Evolutionary conservation across 345 rosid species (phyloP), one percentile per base, ranked within the genome.

Genomic region (Eucalyptus lansdowneana): DNA sequence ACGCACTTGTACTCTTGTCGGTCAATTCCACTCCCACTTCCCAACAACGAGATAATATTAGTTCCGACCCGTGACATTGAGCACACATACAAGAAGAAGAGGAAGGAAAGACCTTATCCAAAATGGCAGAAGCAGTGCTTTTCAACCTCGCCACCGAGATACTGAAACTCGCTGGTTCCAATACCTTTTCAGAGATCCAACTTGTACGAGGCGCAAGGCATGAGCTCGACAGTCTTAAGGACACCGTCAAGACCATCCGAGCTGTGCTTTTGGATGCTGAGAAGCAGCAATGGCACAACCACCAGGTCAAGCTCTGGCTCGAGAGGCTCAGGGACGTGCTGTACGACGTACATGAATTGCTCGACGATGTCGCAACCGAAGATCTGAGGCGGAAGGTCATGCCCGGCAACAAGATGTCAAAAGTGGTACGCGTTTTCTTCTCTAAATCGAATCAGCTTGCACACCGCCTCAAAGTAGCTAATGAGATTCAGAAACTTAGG

Each of bases 321-420:
- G 10, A 16, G 34, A 65, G 81, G 14, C 91, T 91, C 31, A 88
- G 24, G 89, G 91, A 86, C 24, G 88, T 86, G 9, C 47, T 88
- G 27, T 91, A 89, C 27, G 92, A 89, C 37, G 89, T 83, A 10
- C 87, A 89, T 54, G 90, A 92, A 47, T 80, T 89, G 54, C 25
- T 92, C 24, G 93, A 89, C 50, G 90, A 89, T 24, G 50, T 92
- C 22, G 53, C 89, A 21, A 25, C 87, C 0, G 58, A 53, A 13
- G 89, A 87, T 27, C 27, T 51, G 53, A 80, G 88, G 5, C 88
- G 50, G 27, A 50, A 65, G 44, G 13, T 86, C 44, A 58, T 45
- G 14, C 15, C 58, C 21, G 21, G 42, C 11, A 65, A 65, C 11
- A 65, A 65, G 40, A 65, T 14, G 0, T 14, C 6, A 3, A 65